phyloP scores from a whole-genome alignment of 441 rosid species.

The Aleurites moluccanus region DNA sequence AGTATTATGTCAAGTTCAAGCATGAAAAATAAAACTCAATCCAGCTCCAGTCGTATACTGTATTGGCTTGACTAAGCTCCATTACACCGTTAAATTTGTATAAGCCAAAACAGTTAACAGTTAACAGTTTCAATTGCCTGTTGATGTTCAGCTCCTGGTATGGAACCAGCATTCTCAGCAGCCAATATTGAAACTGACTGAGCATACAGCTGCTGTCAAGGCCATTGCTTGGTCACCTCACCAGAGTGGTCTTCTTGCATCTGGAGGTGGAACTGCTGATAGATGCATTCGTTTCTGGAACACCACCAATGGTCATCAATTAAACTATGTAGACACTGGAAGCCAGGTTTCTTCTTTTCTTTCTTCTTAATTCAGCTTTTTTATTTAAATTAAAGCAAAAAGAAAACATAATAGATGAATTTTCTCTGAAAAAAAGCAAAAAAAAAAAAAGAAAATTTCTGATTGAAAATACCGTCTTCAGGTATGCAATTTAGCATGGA shows the following conservation, averaged over 20 bases:
- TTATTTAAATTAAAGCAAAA: neutral
- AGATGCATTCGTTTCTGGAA: constrained; percentile 97
- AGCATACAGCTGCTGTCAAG: constrained; percentile 97
- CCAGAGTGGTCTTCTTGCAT: constrained; percentile 88
- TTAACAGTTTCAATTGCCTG: neutral
- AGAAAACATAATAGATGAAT: no score
- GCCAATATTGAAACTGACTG: constrained; percentile 70
- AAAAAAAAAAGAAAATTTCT: no score
- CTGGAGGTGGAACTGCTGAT: constrained; percentile 99
- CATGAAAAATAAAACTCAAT: no score
- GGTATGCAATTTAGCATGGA: constrained; percentile 98
- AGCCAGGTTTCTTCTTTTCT: constrained; percentile 62
- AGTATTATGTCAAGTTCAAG: no score
- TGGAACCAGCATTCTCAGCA: constrained; percentile 97
- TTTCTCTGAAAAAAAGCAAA: no score
- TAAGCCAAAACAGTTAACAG: no score
- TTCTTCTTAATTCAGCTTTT: neutral
- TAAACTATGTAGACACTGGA: constrained; percentile 87
- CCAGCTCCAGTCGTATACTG: no score
- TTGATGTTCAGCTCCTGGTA: constrained; percentile 64
- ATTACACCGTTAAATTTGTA: no score
- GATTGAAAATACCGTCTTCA: constrained; percentile 19
- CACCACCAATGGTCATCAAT: constrained; percentile 84
- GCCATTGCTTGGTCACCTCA: constrained; percentile 99
- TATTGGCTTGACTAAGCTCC: no score